A percentile compares a stretch with the other conserved stretches of the same genome.
Evolutionary conservation across 2,329 filamentous ascomycete species (phyloP).

Genomic region (Sporothrix euskadiensis): DNA sequence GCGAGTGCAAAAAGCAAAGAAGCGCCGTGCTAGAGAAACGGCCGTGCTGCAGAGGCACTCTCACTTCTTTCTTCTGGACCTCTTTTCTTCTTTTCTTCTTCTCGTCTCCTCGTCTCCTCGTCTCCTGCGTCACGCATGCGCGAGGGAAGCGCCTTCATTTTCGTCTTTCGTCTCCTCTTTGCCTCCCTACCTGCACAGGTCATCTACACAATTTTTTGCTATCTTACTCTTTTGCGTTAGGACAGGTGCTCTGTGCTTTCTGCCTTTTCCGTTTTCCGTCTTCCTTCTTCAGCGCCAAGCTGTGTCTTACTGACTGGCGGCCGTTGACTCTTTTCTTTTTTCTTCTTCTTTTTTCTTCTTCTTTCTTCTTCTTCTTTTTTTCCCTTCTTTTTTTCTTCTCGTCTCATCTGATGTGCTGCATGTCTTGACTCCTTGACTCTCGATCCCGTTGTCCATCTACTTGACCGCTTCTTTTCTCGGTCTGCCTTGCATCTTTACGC

Average conservation of each 20-base stretch:
- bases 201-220: not conserved
- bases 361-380: too few relatives aligned
- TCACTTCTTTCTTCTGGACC: not conserved
- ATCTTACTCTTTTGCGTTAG: not conserved
- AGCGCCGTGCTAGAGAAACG: not conserved
- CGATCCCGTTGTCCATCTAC: not conserved
- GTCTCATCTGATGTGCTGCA: not conserved
- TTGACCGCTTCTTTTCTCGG: conserved; percentile 14
- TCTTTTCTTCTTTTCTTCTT: not conserved
- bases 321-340: not conserved
- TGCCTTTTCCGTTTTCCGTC: not conserved
- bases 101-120: too few relatives aligned
- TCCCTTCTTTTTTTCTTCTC: not conserved
- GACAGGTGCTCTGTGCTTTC: not conserved
- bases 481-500: conserved; percentile 1
- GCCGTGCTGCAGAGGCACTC: not conserved
- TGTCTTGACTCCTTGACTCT: not conserved
- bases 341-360: too few relatives aligned
- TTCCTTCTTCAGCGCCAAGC: not conserved
- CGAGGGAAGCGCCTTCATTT: not conserved
- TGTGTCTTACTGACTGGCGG: not conserved
- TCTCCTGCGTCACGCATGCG: conserved; percentile 16
- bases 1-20: not conserved
- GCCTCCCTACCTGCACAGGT: not conserved
- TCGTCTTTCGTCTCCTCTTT: not conserved